Conservation (phyloP, 2,329 filamentous ascomycete species). For the Fusarium pseudoanthophilum region DNA sequence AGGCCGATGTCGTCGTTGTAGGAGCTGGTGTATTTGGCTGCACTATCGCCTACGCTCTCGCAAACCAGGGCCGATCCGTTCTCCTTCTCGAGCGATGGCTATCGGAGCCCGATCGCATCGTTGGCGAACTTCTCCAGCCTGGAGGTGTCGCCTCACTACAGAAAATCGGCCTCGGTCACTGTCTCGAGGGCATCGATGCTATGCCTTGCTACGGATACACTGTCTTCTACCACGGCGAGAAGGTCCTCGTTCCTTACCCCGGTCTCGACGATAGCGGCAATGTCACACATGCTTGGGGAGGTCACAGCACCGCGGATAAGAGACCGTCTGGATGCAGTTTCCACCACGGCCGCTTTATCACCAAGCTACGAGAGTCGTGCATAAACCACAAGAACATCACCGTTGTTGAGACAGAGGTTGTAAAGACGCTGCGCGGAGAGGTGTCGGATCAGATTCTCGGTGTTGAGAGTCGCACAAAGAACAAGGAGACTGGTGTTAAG, state of each 20-base stretch:
- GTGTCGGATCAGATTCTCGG: conserved; percentile 80
- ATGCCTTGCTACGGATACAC: conserved; percentile 87
- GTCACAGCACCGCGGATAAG: conserved; percentile 50
- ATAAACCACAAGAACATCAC: conserved; percentile 83
- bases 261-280: conserved; percentile 62
- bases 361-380: conserved; percentile 80
- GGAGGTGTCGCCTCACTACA: conserved; percentile 85
- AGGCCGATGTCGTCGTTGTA: conserved; percentile 88
- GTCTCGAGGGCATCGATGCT: conserved; percentile 89
- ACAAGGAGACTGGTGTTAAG: conserved; percentile 66
- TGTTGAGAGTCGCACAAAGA: conserved; percentile 77
- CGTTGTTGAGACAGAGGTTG: conserved; percentile 89
- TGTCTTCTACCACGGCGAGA: conserved; percentile 81
- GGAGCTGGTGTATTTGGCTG: conserved; percentile 93
- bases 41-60: conserved; percentile 84
- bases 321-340: conserved; percentile 79
- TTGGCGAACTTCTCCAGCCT: conserved; percentile 94
- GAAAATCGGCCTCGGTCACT: conserved; percentile 82
- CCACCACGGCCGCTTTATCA: conserved; percentile 95
- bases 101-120: conserved; percentile 93
- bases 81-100: conserved; percentile 88
- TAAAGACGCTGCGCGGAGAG: conserved; percentile 76
- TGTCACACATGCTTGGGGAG: conserved; percentile 52
- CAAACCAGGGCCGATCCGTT: conserved; percentile 89
- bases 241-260: conserved; percentile 84